Evolutionary conservation across 371 early-diverging fungal species (phyloP), one percentile per base, ranked within the genome.

Genomic region (Nematocida ausubeli): DNA sequence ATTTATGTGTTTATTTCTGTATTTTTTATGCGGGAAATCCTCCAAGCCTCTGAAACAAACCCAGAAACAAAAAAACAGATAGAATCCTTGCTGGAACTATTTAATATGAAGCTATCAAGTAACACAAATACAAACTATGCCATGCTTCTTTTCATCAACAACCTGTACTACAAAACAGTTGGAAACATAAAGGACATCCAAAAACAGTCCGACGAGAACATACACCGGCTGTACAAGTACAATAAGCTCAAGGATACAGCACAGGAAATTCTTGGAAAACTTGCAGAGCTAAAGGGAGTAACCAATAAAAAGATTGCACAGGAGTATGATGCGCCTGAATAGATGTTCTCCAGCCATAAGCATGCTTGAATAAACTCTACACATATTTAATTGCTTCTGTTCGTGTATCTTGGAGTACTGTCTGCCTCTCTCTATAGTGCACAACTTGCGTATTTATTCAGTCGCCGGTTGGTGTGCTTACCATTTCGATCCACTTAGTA

Each of bases 241-340:
- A 85, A 85, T 52, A 73, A 81, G 64, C 4, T 81, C 24, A 85
- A 85, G 71, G 85, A 85, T 63, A 81, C 83, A 0, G 80, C 73
- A 40, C 75, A 85, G 44, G 58, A 70, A 2, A 62, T 85, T 14
- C 56, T 83, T 28, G 83, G 83, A 7, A 83, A 56, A 58, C 65
- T 85, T 39, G 85, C 85, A 47, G 80, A 81, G 30, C 44, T 70
- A 34, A 72, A 64, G 60, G 75, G 71, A 7, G 42, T 65, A 22
- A 80, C 84, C 0, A 68, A 47, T 28, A 82, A 81, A 58, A 71
- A 84, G 44, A 64, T 82, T 2, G 34, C 73, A 44, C 67, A 80
- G 24, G 82, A 84, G 64, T 42, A 71, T 37, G 35, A 34, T 12
- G 35, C 64, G 12, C 63, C 58, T 6, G 71, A 37, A 67, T 49